These are phyloP conservation scores for Dichotomopilus funicola DNA, from an alignment of 2,329 filamentous ascomycete species.

Conservation along the genomic window DNA sequence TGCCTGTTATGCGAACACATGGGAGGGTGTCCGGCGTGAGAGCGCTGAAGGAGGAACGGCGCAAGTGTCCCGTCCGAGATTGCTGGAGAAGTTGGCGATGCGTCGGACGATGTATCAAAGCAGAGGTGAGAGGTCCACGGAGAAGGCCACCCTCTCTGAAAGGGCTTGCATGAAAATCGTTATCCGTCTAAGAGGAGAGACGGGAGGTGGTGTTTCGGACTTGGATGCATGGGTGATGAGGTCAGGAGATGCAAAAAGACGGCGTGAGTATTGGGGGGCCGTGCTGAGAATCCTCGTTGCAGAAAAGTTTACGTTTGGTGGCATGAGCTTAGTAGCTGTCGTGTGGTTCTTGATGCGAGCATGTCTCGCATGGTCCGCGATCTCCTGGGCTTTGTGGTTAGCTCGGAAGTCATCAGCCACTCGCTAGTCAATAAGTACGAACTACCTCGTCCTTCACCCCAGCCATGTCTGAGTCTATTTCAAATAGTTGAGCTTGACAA, in stretches of 20 bases:
- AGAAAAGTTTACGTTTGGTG: conserved; percentile 36
- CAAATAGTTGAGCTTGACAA: background rate
- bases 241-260: conserved; percentile 25
- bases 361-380: conserved; percentile 29
- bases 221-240: conserved; percentile 44
- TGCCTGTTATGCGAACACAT: conserved; percentile 53
- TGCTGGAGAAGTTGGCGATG: conserved; percentile 23
- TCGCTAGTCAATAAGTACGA: background rate
- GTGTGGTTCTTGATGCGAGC: conserved; percentile 30
- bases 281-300: conserved; percentile 40
- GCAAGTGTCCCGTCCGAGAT: conserved; percentile 47
- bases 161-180: too few relatives aligned
- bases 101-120: conserved; percentile 33
- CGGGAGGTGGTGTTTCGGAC: too few relatives aligned
- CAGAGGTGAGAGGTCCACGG: too few relatives aligned
- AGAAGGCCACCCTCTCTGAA: too few relatives aligned
- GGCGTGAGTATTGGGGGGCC: conserved; percentile 32
- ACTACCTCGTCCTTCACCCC: background rate
- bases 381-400: conserved; percentile 15
- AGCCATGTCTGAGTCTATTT: background rate
- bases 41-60: conserved; percentile 53
- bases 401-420: background rate
- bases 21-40: conserved; percentile 57
- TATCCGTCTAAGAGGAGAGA: too few relatives aligned
- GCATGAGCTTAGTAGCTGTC: conserved; percentile 28